Percentiles rank a stretch among this genome's conserved stretches.
Conservation (phyloP, 1,284 basidiomycete species). For the Trichosporon sp. region DNA sequence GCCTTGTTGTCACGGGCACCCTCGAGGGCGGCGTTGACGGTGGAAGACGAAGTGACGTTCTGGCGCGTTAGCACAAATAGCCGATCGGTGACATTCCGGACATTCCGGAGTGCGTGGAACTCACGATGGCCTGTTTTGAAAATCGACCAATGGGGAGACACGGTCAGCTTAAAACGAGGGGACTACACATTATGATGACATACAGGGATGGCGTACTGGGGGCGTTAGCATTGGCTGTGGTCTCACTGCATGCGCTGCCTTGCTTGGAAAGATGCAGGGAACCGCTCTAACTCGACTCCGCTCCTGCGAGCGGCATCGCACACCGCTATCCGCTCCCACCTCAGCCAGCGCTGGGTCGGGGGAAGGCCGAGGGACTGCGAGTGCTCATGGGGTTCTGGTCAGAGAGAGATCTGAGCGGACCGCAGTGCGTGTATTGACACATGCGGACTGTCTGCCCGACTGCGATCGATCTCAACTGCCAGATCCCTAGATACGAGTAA, state of each 20-base stretch:
- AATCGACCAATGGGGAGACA: not conserved
- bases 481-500: not conserved
- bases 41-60: constrained; percentile 83
- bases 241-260: not conserved
- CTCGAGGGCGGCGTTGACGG: constrained; percentile 80
- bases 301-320: not conserved
- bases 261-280: not conserved
- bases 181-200: constrained; percentile 47
- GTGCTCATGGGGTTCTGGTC: not conserved
- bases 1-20: constrained; percentile 89
- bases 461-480: not conserved
- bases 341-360: not conserved
- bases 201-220: constrained; percentile 77
- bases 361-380: not conserved
- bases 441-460: not conserved
- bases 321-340: not conserved
- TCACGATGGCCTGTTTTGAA: constrained; percentile 60
- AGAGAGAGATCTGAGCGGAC: not conserved
- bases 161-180: constrained; percentile 4
- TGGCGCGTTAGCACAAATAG: constrained; percentile 15
- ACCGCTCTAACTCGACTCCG: not conserved
- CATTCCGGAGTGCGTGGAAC: constrained; percentile 36
- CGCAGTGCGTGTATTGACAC: not conserved
- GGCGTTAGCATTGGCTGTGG: constrained; percentile 13
- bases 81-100: not conserved